phyloP scores from a whole-genome alignment of 2,329 filamentous ascomycete genomes.

The Aspergillus flavus region DNA sequence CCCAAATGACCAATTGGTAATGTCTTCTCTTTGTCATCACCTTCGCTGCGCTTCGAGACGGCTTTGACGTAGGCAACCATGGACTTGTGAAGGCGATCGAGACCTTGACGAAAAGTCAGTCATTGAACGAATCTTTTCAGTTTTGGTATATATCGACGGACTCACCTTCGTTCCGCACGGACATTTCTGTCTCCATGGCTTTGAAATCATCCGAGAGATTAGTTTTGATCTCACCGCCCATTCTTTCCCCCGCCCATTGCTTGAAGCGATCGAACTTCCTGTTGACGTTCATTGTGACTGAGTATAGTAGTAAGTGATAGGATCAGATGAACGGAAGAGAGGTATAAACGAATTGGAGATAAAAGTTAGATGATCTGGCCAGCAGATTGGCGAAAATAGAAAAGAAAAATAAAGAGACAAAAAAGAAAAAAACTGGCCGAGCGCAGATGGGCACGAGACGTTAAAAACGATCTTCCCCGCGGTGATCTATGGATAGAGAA shows the following conservation, averaged over 20 bases:
- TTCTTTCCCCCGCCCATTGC: slow-evolving; percentile 97
- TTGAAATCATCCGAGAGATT: slow-evolving; percentile 89
- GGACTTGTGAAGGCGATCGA: slow-evolving; percentile 85
- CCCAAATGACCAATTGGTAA: slow-evolving; percentile 79
- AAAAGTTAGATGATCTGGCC: slow-evolving; percentile 5
- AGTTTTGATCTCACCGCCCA: slow-evolving; percentile 89
- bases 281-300: slow-evolving; percentile 61
- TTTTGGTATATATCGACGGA: neutral
- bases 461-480: no score
- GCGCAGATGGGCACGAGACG: neutral
- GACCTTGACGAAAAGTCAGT: slow-evolving; percentile 61
- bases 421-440: neutral
- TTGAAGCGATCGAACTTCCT: slow-evolving; percentile 95
- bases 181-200: slow-evolving; percentile 86
- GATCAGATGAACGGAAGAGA: neutral
- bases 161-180: slow-evolving; percentile 80
- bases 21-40: slow-evolving; percentile 85
- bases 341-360: slow-evolving; percentile 4
- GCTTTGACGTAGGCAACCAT: slow-evolving; percentile 88
- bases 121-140: neutral
- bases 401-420: neutral
- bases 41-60: slow-evolving; percentile 78
- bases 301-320: neutral
- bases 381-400: slow-evolving; percentile 3
- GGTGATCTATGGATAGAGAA: neutral